Evolutionary conservation across 306 rosid species (phyloP).

Genomic region (Vigna trinervia): DNA sequence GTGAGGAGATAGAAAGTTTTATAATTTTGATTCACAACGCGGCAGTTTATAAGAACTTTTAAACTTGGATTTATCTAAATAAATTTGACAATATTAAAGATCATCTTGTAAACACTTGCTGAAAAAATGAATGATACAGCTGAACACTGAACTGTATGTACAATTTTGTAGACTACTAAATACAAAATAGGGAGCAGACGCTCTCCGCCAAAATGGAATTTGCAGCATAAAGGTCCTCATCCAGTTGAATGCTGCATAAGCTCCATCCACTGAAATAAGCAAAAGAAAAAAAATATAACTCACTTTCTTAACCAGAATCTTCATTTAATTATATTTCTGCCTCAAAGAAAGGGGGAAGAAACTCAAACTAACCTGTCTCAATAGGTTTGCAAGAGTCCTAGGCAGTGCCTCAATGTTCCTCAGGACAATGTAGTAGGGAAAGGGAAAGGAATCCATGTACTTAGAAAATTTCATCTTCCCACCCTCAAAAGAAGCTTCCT

Average conservation of each 20-base stretch:
- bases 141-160: slow-evolving; percentile 24
- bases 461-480: slow-evolving; percentile 50
- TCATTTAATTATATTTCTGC: background rate
- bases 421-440: slow-evolving; percentile 77
- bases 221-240: background rate
- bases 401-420: slow-evolving; percentile 86
- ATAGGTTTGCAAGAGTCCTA: slow-evolving; percentile 76
- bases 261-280: slow-evolving; percentile 85
- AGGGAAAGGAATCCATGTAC: slow-evolving; percentile 89
- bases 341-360: background rate
- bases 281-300: slow-evolving; percentile 28
- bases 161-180: background rate
- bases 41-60: too few species aligned
- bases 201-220: background rate
- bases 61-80: too few species aligned
- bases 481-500: slow-evolving; percentile 70
- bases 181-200: background rate
- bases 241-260: slow-evolving; percentile 66
- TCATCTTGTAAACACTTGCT: too few species aligned
- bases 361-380: slow-evolving; percentile 71
- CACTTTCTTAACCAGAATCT: background rate
- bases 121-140: too few species aligned
- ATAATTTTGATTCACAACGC: too few species aligned
- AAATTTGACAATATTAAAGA: too few species aligned
- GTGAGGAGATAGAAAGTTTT: too few species aligned